phyloP scores from a whole-genome alignment of 768 basidiomycete species.

The Lactarius sp. region DNA sequence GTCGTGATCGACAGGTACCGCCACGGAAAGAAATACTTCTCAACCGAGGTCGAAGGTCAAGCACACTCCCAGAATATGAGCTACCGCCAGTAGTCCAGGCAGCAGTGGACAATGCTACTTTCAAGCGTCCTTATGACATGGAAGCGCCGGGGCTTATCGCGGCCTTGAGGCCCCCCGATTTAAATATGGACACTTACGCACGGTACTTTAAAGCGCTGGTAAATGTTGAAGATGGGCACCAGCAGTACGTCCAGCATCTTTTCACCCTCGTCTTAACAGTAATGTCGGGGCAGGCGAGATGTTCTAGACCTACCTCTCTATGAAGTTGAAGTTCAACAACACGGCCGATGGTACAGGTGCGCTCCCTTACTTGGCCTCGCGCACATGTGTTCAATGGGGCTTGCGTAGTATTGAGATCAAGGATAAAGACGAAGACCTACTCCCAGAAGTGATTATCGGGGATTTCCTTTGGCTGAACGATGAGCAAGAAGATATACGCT shows the following conservation, averaged over 20 bases:
- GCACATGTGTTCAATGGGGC: not conserved
- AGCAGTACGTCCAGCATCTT: constrained; percentile 40
- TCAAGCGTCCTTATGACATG: not conserved
- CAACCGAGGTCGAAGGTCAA: not conserved
- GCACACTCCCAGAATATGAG: constrained; percentile 6
- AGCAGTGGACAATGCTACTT: not conserved
- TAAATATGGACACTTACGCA: constrained; percentile 12
- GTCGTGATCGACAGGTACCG: not conserved
- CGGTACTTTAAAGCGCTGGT: constrained; percentile 14
- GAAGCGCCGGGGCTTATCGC: not conserved
- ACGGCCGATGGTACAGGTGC: not conserved
- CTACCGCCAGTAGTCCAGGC: constrained; percentile 9
- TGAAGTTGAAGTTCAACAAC: not conserved
- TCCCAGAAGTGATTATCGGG: constrained; percentile 16
- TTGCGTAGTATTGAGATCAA: constrained; percentile 12
- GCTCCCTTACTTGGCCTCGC: not conserved
- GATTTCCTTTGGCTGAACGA: constrained; percentile 19
- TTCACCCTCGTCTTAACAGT: constrained; percentile 15
- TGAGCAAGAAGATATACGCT: constrained; percentile 5
- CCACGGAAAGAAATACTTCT: not conserved
- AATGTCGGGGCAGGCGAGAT: constrained; percentile 31
- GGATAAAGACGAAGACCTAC: constrained; percentile 11
- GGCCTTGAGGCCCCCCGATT: not conserved
- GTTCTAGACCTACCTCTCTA: not conserved
- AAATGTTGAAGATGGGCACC: constrained; percentile 36